Evolutionary conservation across 108 stramenopile species (phyloP), one percentile per base, ranked within the genome.

Genomic region (Skeletonema costatum): DNA sequence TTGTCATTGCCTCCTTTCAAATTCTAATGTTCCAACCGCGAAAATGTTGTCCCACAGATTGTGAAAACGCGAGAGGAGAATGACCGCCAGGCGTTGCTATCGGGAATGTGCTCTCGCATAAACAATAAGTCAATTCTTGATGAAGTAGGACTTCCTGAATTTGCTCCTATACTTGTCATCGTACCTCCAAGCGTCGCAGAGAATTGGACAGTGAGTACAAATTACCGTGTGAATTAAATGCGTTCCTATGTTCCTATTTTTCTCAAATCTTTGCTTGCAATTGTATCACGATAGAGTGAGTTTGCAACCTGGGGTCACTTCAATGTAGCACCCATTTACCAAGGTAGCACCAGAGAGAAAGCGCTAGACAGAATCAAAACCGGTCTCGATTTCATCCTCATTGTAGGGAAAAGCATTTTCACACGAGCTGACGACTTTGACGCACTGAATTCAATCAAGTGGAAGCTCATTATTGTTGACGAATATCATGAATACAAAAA

Each of bases 401-500:
- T 96, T 21, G 65, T 71, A 41, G 86, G 88, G 1, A 91, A 89
- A 65, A 63, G 83, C 2, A 69, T 91, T 10, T 88, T 93, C 53
- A 70, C 80, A 16, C 61, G 74, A 60, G 68, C 63, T 11, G 50
- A 60, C 33, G 81, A 86, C 50, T 87, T 86, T 60, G 53, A 68
- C 14, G 70, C 78, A 29, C 39, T 92, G 31, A 60, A 74, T 2
- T 60, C 35, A 10, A 60, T 92, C 32, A 48, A 75, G 36, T 96
- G 96, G 96, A 94, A 89, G 65, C 82, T 94, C 16, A 72, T 93
- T 14, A 75, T 96, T 38, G 84, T 94, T 32, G 96, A 96, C 69
- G 96, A 96, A 65, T 93, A 83, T 64, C 96, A 96, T 64, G 89
- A 87, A 31, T 94, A 77, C 66, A 96, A 93, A 66, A 79, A 83